phyloP scores from a whole-genome alignment of 2,329 filamentous ascomycete genomes.

The Mycosphaerella sp. region DNA sequence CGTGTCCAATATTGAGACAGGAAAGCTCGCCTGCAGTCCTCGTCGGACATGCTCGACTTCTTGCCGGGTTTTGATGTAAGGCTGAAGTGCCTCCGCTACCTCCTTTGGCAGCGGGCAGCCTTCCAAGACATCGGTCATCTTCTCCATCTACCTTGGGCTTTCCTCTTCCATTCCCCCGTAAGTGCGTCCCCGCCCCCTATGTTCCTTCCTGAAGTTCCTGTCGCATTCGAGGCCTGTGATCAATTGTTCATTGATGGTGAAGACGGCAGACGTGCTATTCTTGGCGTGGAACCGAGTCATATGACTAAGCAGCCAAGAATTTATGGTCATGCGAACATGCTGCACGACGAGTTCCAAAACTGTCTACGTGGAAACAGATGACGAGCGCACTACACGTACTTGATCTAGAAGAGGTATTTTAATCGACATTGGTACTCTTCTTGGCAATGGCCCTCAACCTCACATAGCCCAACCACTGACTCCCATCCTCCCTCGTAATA shows the following conservation, averaged over 20 bases:
- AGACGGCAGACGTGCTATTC: neutral
- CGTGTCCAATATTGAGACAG: constrained; percentile 15
- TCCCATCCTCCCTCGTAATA: constrained; percentile 51
- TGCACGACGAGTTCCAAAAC: too few species aligned
- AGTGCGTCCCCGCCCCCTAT: neutral
- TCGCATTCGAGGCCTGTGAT: neutral
- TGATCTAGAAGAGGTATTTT: neutral
- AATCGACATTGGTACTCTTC: constrained; percentile 22
- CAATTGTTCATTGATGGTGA: neutral
- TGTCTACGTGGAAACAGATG: too few species aligned
- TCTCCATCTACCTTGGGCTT: neutral
- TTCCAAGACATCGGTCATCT: neutral
- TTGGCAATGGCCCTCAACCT: constrained; percentile 40
- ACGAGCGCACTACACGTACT: too few species aligned
- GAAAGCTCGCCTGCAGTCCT: constrained; percentile 25
- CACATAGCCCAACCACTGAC: constrained; percentile 45
- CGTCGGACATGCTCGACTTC: constrained; percentile 27
- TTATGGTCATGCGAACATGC: too few species aligned
- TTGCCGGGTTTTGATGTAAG: constrained; percentile 29
- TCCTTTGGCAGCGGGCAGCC: constrained; percentile 25
- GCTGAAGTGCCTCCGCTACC: constrained; percentile 26
- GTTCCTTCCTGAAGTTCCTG: neutral
- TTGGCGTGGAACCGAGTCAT: neutral
- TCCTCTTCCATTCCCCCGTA: neutral
- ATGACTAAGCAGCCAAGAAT: neutral